These are phyloP conservation scores for Globisporangium cederbergense DNA, from an alignment of 352 stramenopile species.

Conservation along the genomic window DNA sequence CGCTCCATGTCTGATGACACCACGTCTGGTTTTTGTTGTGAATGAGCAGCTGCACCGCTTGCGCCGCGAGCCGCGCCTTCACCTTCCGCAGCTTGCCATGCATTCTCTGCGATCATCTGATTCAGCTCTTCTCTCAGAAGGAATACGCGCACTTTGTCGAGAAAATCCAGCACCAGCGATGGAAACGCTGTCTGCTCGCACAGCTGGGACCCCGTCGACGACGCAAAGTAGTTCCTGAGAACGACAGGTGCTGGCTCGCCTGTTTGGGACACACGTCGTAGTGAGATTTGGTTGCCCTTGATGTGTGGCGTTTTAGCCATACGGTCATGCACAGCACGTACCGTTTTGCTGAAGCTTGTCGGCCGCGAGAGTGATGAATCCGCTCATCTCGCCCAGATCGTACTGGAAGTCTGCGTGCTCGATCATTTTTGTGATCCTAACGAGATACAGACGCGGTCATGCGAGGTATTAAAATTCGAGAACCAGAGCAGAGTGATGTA, in stretches of 20 bases:
- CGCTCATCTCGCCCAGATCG: slow-evolving; percentile 42
- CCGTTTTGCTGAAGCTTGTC: slow-evolving; percentile 47
- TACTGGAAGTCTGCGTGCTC: slow-evolving; percentile 25
- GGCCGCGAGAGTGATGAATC: slow-evolving; percentile 39
- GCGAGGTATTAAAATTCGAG: too few species aligned
- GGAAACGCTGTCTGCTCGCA: slow-evolving; percentile 72
- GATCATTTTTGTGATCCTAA: slow-evolving; percentile 48
- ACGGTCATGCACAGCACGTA: slow-evolving; percentile 12
- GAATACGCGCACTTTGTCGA: slow-evolving; percentile 47
- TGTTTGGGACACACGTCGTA: slow-evolving; percentile 10
- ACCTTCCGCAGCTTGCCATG: not conserved
- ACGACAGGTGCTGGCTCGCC: slow-evolving; percentile 32
- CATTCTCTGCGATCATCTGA: slow-evolving; percentile 14
- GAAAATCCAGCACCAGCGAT: slow-evolving; percentile 63
- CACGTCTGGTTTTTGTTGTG: not conserved
- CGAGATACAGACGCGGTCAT: not conserved
- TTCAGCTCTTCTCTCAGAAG: slow-evolving; percentile 46
- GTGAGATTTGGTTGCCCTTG: not conserved
- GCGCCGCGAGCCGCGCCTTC: not conserved
- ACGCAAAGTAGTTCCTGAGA: slow-evolving; percentile 54
- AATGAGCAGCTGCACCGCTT: too few species aligned
- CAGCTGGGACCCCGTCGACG: slow-evolving; percentile 30
- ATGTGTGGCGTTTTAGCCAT: not conserved
- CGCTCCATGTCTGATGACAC: slow-evolving; percentile 26
- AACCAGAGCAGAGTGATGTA: not conserved